Evolutionary conservation across 805 yeast species (phyloP), one percentile per base, ranked within the genome.

Genomic region (Wickerhamomyces canadensis): DNA sequence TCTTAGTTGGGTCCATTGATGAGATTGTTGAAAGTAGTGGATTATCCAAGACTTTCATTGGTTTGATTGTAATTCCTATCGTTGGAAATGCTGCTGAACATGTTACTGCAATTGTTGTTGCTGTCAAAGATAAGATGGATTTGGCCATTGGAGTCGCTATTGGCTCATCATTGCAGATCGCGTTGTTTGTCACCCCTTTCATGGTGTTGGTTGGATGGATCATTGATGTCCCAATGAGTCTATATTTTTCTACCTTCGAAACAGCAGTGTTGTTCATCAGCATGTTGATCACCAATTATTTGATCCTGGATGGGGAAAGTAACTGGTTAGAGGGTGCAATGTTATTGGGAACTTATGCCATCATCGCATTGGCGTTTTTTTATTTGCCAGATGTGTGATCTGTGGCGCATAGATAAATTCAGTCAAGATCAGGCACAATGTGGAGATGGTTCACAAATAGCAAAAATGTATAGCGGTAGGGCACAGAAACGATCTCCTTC

Each of bases 51-150:
- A 88, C 98, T 0, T 93, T 93, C 53, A 87, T 93, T 53, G 98
- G 98, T 58, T 70, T 93, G 48, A 82, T 93, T 49, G 78, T 93
- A 32, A 82, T 93, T 44, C 98, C 98, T 28, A 91, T 93, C 45
- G 98, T 93, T 19, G 98, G 98, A 39, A 93, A 93, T 54, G 98
- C 98, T 3, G 98, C 98, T 11, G 98, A 93, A 62, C 98, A 93
- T 61, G 98, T 87, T 36, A 93, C 98, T 15, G 96, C 98, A 4
- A 83, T 93, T 26, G 74, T 87, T 44, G 98, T 93, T 34, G 98
- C 98, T 17, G 77, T 80, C 73, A 88, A 88, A 64, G 86, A 93
- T 62, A 93, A 93, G 65, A 93, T 93, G 96, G 98, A 93, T 60
- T 73, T 93, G 42, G 97, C 98, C 12, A 75, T 93, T 49, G 95